phyloP scores from a whole-genome alignment of 1,139 yeast genomes.

The Suhomyces ambrosiae region DNA sequence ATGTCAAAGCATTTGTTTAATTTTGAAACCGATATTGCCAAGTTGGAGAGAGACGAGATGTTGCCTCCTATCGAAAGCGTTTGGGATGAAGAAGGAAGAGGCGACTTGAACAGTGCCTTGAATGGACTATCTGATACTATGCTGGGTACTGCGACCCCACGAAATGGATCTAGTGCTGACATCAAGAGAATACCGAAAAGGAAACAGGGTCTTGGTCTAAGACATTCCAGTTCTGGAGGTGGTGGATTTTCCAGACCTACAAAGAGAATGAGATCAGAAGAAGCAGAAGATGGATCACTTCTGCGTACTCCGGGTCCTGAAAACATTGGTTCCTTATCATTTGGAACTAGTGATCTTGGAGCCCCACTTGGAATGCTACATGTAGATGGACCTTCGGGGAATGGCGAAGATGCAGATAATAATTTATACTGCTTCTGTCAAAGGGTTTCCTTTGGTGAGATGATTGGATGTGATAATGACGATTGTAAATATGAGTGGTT shows the following conservation, averaged over 20 bases:
- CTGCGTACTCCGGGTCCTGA: slow-evolving; percentile 15
- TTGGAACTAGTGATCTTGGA: slow-evolving; percentile 12
- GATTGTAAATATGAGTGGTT: slow-evolving; percentile 88
- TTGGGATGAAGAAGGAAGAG: slow-evolving; percentile 18
- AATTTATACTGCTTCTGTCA: slow-evolving; percentile 80
- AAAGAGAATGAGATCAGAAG: slow-evolving; percentile 31
- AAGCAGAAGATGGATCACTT: slow-evolving; percentile 18
- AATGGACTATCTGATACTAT: slow-evolving; percentile 27
- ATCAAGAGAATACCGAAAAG: slow-evolving; percentile 17
- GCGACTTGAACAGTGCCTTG: slow-evolving; percentile 15
- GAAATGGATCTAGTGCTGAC: slow-evolving; percentile 23
- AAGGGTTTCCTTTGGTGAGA: slow-evolving; percentile 83
- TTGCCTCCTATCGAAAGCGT: slow-evolving; percentile 55
- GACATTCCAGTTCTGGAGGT: slow-evolving; percentile 16
- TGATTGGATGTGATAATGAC: slow-evolving; percentile 89
- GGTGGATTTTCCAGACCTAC: slow-evolving; percentile 24
- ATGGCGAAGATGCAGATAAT: slow-evolving; percentile 63
- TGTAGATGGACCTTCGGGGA: slow-evolving; percentile 16
- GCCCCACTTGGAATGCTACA: slow-evolving; percentile 14
- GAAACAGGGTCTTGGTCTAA: slow-evolving; percentile 8
- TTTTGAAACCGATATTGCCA: slow-evolving; percentile 74
- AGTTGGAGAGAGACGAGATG: slow-evolving; percentile 77
- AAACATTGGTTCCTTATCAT: slow-evolving; percentile 11
- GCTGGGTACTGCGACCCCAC: slow-evolving; percentile 38
- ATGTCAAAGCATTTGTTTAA: slow-evolving; percentile 73